phyloP scores from a whole-genome alignment of 1,139 yeast species.

The Saccharomycopsis crataegensis region DNA sequence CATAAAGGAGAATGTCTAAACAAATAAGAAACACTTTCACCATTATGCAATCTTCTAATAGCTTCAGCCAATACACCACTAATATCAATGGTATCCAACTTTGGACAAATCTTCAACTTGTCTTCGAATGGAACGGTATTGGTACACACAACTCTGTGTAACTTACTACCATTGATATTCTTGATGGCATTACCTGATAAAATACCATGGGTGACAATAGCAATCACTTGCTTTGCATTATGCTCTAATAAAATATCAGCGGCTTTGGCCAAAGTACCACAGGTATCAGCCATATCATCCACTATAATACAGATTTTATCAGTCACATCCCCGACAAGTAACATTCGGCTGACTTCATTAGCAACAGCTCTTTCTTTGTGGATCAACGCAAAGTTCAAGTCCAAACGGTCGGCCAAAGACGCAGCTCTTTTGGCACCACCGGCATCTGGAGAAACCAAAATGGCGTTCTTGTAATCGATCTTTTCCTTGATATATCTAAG shows the following conservation, averaged over 20 bases:
- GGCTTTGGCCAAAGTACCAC: slow-evolving; percentile 95
- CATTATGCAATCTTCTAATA: slow-evolving; percentile 91
- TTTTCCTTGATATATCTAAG: slow-evolving; percentile 79
- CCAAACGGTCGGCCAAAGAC: slow-evolving; percentile 85
- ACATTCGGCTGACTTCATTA: slow-evolving; percentile 92
- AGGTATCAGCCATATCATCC: slow-evolving; percentile 98
- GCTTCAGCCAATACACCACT: slow-evolving; percentile 93
- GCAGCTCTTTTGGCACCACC: slow-evolving; percentile 99
- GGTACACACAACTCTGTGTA: slow-evolving; percentile 82
- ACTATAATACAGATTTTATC: slow-evolving; percentile 84
- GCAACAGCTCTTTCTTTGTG: slow-evolving; percentile 96
- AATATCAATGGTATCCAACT: slow-evolving; percentile 75
- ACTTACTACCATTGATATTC: slow-evolving; percentile 69
- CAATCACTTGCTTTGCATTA: slow-evolving; percentile 79
- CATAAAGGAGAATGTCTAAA: slow-evolving; percentile 66
- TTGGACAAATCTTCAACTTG: slow-evolving; percentile 61
- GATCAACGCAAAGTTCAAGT: slow-evolving; percentile 88
- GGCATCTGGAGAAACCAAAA: slow-evolving; percentile 94
- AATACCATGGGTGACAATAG: slow-evolving; percentile 94
- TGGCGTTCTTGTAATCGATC: slow-evolving; percentile 60
- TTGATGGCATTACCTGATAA: slow-evolving; percentile 82
- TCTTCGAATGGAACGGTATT: slow-evolving; percentile 91
- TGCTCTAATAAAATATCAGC: slow-evolving; percentile 82
- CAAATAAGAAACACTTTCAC: slow-evolving; percentile 89
- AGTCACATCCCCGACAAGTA: slow-evolving; percentile 89